Conservation (phyloP, 2,329 filamentous ascomycete genomes). For the Drechmeria coniospora region DNA sequence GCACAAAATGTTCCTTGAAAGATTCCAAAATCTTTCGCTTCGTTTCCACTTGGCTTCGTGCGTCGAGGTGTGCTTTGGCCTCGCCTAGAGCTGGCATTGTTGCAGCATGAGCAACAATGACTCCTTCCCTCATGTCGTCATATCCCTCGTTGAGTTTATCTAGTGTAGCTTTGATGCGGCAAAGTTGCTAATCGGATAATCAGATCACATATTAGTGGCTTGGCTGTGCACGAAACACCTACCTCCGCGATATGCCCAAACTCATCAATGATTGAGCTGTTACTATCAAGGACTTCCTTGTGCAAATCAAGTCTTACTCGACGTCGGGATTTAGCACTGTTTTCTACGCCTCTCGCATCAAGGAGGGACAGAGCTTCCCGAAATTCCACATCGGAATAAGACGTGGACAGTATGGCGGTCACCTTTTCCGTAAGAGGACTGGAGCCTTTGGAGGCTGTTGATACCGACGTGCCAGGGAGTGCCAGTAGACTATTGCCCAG, state of each 20-base stretch:
- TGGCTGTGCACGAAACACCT: no score
- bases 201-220: slow-evolving; percentile 4
- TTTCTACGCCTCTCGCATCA: slow-evolving; percentile 55
- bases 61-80: slow-evolving; percentile 54
- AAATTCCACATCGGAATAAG: slow-evolving; percentile 85
- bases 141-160: slow-evolving; percentile 66
- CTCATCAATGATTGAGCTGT: slow-evolving; percentile 74
- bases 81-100: slow-evolving; percentile 64
- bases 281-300: slow-evolving; percentile 83
- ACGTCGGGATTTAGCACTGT: slow-evolving; percentile 63
- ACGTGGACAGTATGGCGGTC: slow-evolving; percentile 73
- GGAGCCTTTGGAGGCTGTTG: slow-evolving; percentile 21
- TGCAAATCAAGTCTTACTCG: slow-evolving; percentile 71
- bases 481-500: no score
- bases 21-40: slow-evolving; percentile 66
- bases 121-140: slow-evolving; percentile 63
- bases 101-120: slow-evolving; percentile 58
- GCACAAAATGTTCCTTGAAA: slow-evolving; percentile 69
- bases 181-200: slow-evolving; percentile 54
- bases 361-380: slow-evolving; percentile 68
- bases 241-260: slow-evolving; percentile 85
- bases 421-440: slow-evolving; percentile 70
- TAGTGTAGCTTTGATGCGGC: slow-evolving; percentile 67
- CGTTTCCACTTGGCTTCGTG: slow-evolving; percentile 58
- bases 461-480: no score